These are phyloP conservation scores for Tarenaya hassleriana DNA, from an alignment of 345 rosid species.

Conservation along the genomic window DNA sequence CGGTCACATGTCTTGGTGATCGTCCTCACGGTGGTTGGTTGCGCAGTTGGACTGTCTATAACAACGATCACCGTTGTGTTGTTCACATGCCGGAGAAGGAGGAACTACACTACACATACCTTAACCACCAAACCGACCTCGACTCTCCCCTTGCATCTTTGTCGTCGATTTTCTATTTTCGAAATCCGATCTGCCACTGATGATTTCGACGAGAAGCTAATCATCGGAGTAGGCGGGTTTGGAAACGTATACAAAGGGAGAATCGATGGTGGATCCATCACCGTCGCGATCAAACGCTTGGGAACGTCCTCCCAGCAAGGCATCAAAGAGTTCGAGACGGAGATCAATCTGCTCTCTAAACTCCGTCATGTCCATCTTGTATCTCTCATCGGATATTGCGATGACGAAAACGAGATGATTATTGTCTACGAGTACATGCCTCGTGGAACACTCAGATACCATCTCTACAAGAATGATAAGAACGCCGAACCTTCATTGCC, in stretches of 20 bases:
- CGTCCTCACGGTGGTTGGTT: constrained; percentile 7
- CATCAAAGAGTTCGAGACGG: constrained; percentile 33
- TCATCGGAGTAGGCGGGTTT: constrained; percentile 36
- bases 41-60: not conserved
- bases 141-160: constrained; percentile 25
- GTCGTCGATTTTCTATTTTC: constrained; percentile 27
- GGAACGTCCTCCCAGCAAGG: constrained; percentile 32
- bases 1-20: not conserved
- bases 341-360: constrained; percentile 39
- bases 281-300: constrained; percentile 36
- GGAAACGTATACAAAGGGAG: constrained; percentile 38
- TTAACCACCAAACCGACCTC: constrained; percentile 22
- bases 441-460: constrained; percentile 33
- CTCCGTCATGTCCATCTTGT: constrained; percentile 36
- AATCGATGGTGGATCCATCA: constrained; percentile 23
- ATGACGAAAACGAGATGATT: constrained; percentile 30
- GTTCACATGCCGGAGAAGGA: not conserved
- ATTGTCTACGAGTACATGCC: constrained; percentile 40
- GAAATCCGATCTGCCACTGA: constrained; percentile 37
- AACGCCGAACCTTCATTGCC: constrained; percentile 21
- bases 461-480: constrained; percentile 25
- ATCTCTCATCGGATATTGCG: constrained; percentile 35
- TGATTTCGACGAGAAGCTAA: constrained; percentile 27
- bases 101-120: not conserved
- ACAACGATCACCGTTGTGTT: not conserved